Evolutionary conservation across 371 early-diverging fungal species (phyloP).

Genomic region (Mucor racemosus): DNA sequence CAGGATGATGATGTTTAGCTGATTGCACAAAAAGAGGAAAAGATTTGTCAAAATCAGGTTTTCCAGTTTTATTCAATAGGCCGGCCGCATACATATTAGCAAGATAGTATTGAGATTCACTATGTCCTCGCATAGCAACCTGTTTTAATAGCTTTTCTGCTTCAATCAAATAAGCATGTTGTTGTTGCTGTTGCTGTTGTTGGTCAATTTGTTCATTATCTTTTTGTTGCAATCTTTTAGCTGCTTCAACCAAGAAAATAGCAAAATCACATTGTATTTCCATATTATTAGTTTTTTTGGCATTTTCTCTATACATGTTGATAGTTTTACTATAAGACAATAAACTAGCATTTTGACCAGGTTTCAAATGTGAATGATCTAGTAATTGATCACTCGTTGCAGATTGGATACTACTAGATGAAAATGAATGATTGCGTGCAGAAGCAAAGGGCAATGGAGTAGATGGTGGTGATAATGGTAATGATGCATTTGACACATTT

Average conservation of each 20-base stretch:
- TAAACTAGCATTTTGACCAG: constrained; percentile 62
- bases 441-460: constrained; percentile 7
- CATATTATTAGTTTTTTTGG: constrained; percentile 76
- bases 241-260: constrained; percentile 67
- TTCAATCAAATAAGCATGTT: constrained; percentile 47
- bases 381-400: constrained; percentile 32
- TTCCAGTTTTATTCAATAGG: constrained; percentile 41
- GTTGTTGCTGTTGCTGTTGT: background rate
- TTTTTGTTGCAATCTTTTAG: constrained; percentile 46
- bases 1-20: constrained; percentile 67
- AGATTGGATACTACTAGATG: constrained; percentile 9
- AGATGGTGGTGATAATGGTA: background rate
- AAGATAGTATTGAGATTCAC: constrained; percentile 64
- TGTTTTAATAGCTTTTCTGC: constrained; percentile 61
- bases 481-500: background rate
- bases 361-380: constrained; percentile 64
- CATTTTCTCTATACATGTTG: constrained; percentile 78
- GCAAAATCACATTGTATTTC: constrained; percentile 82
- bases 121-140: constrained; percentile 58
- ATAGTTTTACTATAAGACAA: constrained; percentile 71
- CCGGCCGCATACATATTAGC: constrained; percentile 68
- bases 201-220: background rate
- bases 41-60: constrained; percentile 67
- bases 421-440: constrained; percentile 12
- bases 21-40: constrained; percentile 70